phyloP scores from a whole-genome alignment of 2,329 filamentous ascomycete genomes.

The Cladosporium sp. region DNA sequence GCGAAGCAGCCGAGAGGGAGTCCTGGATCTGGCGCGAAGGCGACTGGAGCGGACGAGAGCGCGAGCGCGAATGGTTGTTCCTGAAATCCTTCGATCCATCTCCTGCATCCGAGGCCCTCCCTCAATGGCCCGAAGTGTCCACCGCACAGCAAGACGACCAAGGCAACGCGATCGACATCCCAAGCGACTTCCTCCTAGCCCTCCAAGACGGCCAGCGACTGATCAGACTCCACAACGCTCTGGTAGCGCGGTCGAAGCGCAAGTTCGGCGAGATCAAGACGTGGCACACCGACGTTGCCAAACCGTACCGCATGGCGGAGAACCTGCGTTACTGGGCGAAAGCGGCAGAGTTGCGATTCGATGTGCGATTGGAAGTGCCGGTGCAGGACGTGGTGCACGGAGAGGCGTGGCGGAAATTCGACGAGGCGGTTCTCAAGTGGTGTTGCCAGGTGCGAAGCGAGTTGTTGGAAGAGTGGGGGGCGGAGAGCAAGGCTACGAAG shows the following conservation, averaged over 20 bases:
- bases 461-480: slow-evolving; percentile 66
- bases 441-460: slow-evolving; percentile 77
- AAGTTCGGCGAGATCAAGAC: slow-evolving; percentile 85
- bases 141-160: slow-evolving; percentile 2
- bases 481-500: slow-evolving; percentile 21
- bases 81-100: slow-evolving; percentile 67
- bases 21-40: slow-evolving; percentile 73
- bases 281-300: slow-evolving; percentile 87
- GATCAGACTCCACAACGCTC: slow-evolving; percentile 82
- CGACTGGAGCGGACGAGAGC: slow-evolving; percentile 68
- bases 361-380: slow-evolving; percentile 75
- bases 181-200: slow-evolving; percentile 64
- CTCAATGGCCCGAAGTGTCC: slow-evolving; percentile 56
- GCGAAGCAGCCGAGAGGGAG: slow-evolving; percentile 65
- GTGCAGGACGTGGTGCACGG: slow-evolving; percentile 82
- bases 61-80: slow-evolving; percentile 76
- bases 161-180: slow-evolving; percentile 12
- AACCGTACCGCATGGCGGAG: slow-evolving; percentile 89
- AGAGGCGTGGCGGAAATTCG: slow-evolving; percentile 75
- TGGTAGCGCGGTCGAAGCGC: slow-evolving; percentile 76
- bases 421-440: slow-evolving; percentile 78
- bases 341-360: slow-evolving; percentile 90
- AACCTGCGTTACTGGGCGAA: slow-evolving; percentile 96
- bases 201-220: slow-evolving; percentile 77
- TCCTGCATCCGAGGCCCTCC: slow-evolving; percentile 49